Evolutionary conservation across 2,329 filamentous ascomycete species (phyloP), one percentile per base, ranked within the genome.

Genomic region (Ceratocystis ficicola): DNA sequence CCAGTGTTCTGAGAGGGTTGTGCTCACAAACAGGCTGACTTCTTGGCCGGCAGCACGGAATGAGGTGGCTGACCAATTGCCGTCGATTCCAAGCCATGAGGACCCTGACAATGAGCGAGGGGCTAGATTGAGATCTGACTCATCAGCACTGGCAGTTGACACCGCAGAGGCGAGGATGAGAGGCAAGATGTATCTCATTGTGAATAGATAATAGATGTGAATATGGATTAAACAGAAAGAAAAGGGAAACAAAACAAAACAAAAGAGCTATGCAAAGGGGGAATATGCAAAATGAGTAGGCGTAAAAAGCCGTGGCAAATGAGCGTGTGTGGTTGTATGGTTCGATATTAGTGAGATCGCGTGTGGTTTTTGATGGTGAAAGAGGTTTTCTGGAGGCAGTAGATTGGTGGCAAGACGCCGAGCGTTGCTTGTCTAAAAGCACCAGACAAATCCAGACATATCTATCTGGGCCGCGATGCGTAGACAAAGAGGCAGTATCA

Each of bases 1-100:
- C 86, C 87, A 90, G 55, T 86, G 84, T 73, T 90, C 86, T 44
- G 88, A 88, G 52, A 86, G 79, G 12, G 82, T 80, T 5, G 87
- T 90, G 71, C 86, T 89, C 63, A 86, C 79, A 12, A 79, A 71
- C 41, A 79, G 73, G 69, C 76, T 73, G 67, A 78, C 71, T 8
- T 76, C 65, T 15, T 72, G 70, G 6, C 75, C 76, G 63, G 84
- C 85, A 22, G 81, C 78, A 70, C 76, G 81, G 68, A 91, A 77
- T 12, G 77, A 78, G 69, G 89, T 83, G 5, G 86, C 83, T 17
- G 87, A 90, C 88, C 88, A 92, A 69, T 80, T 80, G 8, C 87
- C 87, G 72, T 89, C 86, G 69, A 82, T 79, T 61, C 85, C 85
- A 68, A 82, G 79, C 83, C 67, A 68, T 50, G 64, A 66, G 17